Base-by-base conservation (phyloP, 2,329 filamentous ascomycete species). In the Daldinia sp. region DNA sequence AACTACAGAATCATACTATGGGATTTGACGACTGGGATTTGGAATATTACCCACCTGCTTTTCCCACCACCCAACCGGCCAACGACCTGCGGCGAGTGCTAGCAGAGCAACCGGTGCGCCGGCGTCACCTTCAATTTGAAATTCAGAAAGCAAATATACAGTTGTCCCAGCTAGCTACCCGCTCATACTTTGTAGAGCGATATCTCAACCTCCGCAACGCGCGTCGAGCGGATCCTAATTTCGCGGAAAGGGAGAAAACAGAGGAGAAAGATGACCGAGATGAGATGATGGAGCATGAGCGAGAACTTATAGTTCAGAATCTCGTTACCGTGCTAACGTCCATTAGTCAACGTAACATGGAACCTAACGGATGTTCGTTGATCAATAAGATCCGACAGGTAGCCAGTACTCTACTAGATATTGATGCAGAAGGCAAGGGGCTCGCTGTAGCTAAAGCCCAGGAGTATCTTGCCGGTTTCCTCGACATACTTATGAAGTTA, bases 61-160 rank as follows among this genome's bases (percentile, higher is more conserved):
- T 82, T 71, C 80, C 78, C 6, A 77, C 75, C 54, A 75, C 77
- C 4, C 79, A 82, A 63, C 80, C 82, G 0, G 71, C 79, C 7
- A 78, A 84, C 64, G 84, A 87, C 65, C 71, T 85, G 13, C 81
- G 83, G 39, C 81, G 80, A 35, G 76, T 80, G 6, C 79, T 86
- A 60, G 81, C 81, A 55, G 76, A 78, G 17, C 78, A 86, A 23
- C 81, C 83, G 1, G 74, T 78, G 23, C 79, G 81, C 2, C 82
- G 85, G 2, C 82, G 86, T 1, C 80, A 83, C 57, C 75, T 93
- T 3, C 92, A 95, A 73, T 93, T 89, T 68, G 93, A 96, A 77
- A 95, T 97, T 27, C 93, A 96, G 75, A 96, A 96, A 74, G 91
- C 92, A 5, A 96, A 96, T 75, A 91, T 97, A 35, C 93, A 94